Conservation (phyloP, 352 stramenopile species). For the Globisporangium parvum region DNA sequence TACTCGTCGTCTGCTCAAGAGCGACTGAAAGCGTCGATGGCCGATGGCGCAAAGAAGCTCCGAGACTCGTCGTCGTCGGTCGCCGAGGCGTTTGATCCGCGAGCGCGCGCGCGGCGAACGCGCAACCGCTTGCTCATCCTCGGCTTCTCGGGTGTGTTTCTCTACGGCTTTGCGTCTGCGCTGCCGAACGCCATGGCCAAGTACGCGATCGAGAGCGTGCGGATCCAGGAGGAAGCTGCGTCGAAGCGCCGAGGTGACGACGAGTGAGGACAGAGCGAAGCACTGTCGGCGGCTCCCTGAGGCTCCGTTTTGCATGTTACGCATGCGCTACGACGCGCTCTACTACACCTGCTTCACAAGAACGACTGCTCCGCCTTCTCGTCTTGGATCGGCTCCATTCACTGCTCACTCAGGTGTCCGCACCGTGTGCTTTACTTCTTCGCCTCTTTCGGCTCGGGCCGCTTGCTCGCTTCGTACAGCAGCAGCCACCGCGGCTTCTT, state of each 20-base stretch:
- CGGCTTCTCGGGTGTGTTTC: constrained; percentile 53
- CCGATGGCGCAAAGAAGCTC: constrained; percentile 38
- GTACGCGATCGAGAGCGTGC: constrained; percentile 58
- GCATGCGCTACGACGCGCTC: neutral
- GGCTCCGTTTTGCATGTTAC: no score
- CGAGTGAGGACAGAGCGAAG: neutral
- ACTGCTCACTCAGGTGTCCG: no score
- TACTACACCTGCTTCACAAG: no score
- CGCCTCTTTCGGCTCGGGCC: constrained; percentile 18
- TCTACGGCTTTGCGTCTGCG: constrained; percentile 71
- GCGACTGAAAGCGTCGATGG: constrained; percentile 12
- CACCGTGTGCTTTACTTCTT: constrained; percentile 10
- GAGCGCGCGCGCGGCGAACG: constrained; percentile 24
- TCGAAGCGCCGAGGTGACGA: neutral
- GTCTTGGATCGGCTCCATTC: no score
- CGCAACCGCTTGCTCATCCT: constrained; percentile 57
- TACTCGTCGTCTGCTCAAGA: constrained; percentile 27
- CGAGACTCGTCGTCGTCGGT: constrained; percentile 39
- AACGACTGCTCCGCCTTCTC: no score
- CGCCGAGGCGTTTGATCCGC: constrained; percentile 49
- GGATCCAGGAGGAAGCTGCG: constrained; percentile 33
- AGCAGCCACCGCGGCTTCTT: constrained; percentile 69
- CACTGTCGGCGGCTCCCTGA: no score
- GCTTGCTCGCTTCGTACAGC: constrained; percentile 60
- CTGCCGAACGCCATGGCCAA: constrained; percentile 58